Conservation (phyloP, 148 eudicot genomes). For the Selenicereus undatus region DNA sequence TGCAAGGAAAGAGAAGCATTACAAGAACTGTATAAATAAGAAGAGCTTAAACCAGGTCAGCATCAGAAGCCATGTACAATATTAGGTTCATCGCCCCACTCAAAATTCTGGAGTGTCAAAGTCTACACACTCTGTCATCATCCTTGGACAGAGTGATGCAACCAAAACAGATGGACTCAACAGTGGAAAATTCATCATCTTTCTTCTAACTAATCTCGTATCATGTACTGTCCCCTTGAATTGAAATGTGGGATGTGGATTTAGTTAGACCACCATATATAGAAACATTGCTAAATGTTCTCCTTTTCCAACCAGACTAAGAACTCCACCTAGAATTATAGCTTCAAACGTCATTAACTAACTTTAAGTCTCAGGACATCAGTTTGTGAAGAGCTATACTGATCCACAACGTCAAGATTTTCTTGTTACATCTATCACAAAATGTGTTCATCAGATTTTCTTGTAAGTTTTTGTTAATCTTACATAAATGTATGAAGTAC, state of each 20-base stretch:
- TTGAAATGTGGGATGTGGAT: too few species aligned
- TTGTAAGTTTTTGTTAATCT: neutral
- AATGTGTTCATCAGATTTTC: neutral
- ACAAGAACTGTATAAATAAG: neutral
- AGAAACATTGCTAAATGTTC: too few species aligned
- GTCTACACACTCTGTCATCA: neutral
- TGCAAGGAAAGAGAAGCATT: constrained; percentile 26
- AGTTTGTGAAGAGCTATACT: neutral
- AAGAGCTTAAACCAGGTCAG: neutral
- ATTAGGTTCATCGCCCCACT: neutral
- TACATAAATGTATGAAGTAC: too few species aligned
- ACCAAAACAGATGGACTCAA: too few species aligned
- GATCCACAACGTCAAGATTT: neutral
- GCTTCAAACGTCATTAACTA: too few species aligned
- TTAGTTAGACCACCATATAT: too few species aligned
- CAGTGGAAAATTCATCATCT: neutral
- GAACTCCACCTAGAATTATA: too few species aligned
- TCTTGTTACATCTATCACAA: neutral
- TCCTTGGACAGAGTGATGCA: neutral
- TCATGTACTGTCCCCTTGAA: too few species aligned
- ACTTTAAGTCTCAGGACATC: neutral
- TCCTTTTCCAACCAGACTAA: too few species aligned
- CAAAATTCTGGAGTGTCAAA: neutral
- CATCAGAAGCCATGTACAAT: neutral
- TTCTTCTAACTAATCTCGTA: neutral